Percentiles rank a stretch among this genome's conserved stretches.
Conservation (phyloP, 2,329 filamentous ascomycete genomes). For the Aureobasidium namibiae region DNA sequence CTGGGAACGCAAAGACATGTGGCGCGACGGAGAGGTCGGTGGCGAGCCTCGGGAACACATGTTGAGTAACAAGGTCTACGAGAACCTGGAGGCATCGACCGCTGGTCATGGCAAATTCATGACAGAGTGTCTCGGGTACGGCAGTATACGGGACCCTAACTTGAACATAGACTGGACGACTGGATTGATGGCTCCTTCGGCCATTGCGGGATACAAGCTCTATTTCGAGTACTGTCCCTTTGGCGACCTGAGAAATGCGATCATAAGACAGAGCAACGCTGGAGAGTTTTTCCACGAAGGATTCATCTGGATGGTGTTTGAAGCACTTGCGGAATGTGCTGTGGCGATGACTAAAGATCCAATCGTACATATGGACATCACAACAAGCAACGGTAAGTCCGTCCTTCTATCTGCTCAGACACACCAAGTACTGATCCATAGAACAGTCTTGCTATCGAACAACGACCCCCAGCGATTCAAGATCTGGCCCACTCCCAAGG, state of each 20-base stretch:
- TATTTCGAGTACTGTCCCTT: conserved; percentile 1
- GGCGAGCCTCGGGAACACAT: not conserved
- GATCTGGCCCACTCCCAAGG: not conserved
- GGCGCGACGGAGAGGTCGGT: not conserved
- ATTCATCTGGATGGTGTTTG: conserved; percentile 1
- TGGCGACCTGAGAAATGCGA: not conserved
- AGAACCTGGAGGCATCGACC: not conserved
- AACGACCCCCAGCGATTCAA: not conserved
- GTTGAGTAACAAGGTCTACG: not conserved
- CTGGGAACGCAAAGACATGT: not conserved
- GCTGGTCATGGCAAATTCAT: not conserved
- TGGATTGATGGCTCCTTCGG: not conserved
- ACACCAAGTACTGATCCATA: not conserved
- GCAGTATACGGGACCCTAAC: not conserved
- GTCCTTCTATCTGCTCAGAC: not conserved
- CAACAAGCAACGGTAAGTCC: not conserved
- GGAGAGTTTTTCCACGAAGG: not conserved
- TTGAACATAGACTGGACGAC: not conserved
- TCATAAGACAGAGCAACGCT: not conserved
- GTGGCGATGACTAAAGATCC: not conserved
- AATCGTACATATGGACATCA: not conserved
- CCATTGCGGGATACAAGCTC: not conserved
- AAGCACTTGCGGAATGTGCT: not conserved
- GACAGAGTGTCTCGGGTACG: not conserved
- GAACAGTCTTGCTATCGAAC: not conserved